Base-by-base conservation (phyloP, 768 basidiomycete species). In the Leccinellum rugosiceps region DNA sequence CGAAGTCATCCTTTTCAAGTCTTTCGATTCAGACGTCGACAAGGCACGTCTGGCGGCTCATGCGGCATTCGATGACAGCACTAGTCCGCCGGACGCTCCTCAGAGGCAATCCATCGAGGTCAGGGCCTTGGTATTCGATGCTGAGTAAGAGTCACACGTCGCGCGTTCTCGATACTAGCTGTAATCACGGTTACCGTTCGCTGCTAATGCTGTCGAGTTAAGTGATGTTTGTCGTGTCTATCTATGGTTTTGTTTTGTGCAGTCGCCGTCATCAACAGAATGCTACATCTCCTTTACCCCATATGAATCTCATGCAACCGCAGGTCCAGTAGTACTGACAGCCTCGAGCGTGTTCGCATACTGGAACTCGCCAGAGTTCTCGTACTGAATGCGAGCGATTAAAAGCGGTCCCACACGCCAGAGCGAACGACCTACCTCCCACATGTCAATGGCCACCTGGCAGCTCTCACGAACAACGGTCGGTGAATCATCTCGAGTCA, bases 391-490 rank as follows among this genome's bases (percentile, higher is more conserved):
- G 26, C 8, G 25, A 50, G 31, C 9, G 15, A 21, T 64, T 15
- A 62, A 53, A 52, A 49, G 4, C 8, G n/a, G 10, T 15, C 9
- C 15, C 14, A 58, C 43, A 25, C 13, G 3, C 25, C n/a, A 31
- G 5, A 43, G 11, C 19, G 4, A 19, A 32, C 34, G 15, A 45
- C 21, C 23, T 54, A 90, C 91, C 86, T 94, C 92, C 86, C 91
- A 97, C 92, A 98, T 94, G 72, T 97, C 97, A 53, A 99, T 82
- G 3, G 97, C 97, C 50, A 99, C 87, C 67, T 94, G 86, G 72
- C 97, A 98, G 62, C 94, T 97, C 74, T 99, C 95, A 54, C 88
- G 83, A 3, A 99, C 97, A 21, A 98, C 95, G 14, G 81, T 77
- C 0, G 95, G 94, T 8, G 91, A 85, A 64, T 94, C 91, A 58